Evolutionary conservation across 2,329 filamentous ascomycete genomes (phyloP).

Genomic region (Colletotrichum filicis): DNA sequence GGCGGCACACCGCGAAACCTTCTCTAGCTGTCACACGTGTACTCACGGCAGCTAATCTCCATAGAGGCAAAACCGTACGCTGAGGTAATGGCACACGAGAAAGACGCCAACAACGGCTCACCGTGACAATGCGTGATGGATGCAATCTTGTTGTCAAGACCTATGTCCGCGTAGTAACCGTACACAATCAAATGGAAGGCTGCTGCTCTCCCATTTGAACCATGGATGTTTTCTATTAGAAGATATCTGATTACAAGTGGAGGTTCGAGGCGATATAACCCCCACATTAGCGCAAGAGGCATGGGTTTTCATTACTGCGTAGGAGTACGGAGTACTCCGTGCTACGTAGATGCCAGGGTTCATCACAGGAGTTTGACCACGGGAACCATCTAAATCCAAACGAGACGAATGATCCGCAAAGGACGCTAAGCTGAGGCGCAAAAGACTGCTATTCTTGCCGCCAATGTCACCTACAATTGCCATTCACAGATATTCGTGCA

Average conservation of each 20-base stretch:
- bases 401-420: background rate
- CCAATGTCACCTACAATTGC: background rate
- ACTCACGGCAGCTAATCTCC: background rate
- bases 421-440: conserved; percentile 1
- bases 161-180: background rate
- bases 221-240: background rate
- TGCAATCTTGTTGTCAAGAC: background rate
- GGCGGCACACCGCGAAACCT: background rate
- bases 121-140: background rate
- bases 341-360: background rate
- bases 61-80: background rate
- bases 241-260: background rate
- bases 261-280: background rate
- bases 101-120: no score
- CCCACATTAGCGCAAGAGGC: background rate
- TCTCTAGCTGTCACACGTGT: background rate
- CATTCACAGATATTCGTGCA: background rate
- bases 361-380: background rate
- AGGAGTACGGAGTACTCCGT: no score
- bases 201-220: background rate
- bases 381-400: background rate
- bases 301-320: no score
- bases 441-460: background rate
- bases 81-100: no score
- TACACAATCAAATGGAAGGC: background rate